Evolutionary conservation across 768 basidiomycete species (phyloP), one percentile per base, ranked within the genome.

Genomic region (Trametes sanguinea): DNA sequence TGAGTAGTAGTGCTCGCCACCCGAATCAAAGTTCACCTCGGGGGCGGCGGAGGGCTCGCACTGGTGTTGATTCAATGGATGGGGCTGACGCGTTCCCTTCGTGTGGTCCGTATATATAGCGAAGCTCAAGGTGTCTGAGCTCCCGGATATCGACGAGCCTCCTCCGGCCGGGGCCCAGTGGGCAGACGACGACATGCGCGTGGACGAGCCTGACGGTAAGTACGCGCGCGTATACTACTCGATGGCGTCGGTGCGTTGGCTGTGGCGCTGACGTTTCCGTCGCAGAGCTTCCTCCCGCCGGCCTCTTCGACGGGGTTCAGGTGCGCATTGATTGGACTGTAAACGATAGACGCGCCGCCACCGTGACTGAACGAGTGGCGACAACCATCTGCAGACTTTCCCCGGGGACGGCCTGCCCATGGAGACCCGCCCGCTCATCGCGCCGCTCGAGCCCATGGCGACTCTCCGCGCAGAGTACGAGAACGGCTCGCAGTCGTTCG

Each of bases 401-500:
- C 66, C 80, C 2, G 73, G 81, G 16, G 79, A 78, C 32, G 74
- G 57, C 2, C 47, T 54, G 3, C 60, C 76, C 35, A 69, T 74
- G 52, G 71, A 73, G 2, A 62, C 74, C 14, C 78, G 81, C 13
- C 85, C 85, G 6, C 76, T 90, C 50, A 80, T 92, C 61, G 81
- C 83, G 35, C 69, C 74, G 16, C 75, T 88, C 51, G 76, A 77
- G 10, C 77, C 84, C 3, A 83, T 89, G 63, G 72, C 79, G 1
- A 73, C 73, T 3, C 76, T 93, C 47, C 83, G 87, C 32, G 77
- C 73, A 5, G 90, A 92, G 74, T 93, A 93, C 67, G 83, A 84
- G 67, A 76, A 78, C 37, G 85, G 85, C 2, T 79, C 85, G 0
- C 76, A 76, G 8, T 69, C 76, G 5, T 92, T 95, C 69, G 70